phyloP scores from a whole-genome alignment of 1,284 basidiomycete genomes.

The Ustilago bromivora region DNA sequence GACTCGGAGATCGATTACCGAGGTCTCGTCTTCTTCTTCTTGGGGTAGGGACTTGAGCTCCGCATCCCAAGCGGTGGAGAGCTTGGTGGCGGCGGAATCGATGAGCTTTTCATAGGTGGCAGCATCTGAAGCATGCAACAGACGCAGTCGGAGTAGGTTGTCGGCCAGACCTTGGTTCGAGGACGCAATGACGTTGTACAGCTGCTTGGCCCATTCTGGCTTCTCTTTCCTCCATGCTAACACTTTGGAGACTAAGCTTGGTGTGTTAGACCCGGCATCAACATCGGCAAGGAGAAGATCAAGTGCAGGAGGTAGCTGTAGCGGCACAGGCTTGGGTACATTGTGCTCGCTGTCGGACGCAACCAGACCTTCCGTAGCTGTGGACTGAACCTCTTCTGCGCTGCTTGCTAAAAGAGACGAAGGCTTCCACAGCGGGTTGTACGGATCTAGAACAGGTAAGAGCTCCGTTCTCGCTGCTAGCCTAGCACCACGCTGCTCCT shows the following conservation, averaged over 20 bases:
- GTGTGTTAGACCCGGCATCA: slow-evolving; percentile 67
- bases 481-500: slow-evolving; percentile 21
- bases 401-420: slow-evolving; percentile 35
- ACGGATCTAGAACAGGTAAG: slow-evolving; percentile 52
- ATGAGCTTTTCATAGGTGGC: slow-evolving; percentile 60
- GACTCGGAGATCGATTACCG: slow-evolving; percentile 19
- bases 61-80: slow-evolving; percentile 46
- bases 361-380: slow-evolving; percentile 58
- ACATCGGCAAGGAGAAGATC: slow-evolving; percentile 66
- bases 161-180: slow-evolving; percentile 65
- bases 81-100: slow-evolving; percentile 61
- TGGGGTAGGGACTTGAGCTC: slow-evolving; percentile 28
- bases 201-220: slow-evolving; percentile 65
- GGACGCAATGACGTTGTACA: slow-evolving; percentile 62
- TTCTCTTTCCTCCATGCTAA: slow-evolving; percentile 60
- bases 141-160: slow-evolving; percentile 54
- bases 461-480: slow-evolving; percentile 30
- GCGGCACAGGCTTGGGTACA: slow-evolving; percentile 54
- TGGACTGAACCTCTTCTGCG: slow-evolving; percentile 33
- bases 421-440: slow-evolving; percentile 63
- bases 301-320: slow-evolving; percentile 63
- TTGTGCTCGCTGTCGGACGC: slow-evolving; percentile 11
- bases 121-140: slow-evolving; percentile 54
- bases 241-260: slow-evolving; percentile 65
- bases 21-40: slow-evolving; percentile 9